Conservation (phyloP, 2,329 filamentous ascomycete genomes). For the Stagonosporopsis tanaceti region DNA sequence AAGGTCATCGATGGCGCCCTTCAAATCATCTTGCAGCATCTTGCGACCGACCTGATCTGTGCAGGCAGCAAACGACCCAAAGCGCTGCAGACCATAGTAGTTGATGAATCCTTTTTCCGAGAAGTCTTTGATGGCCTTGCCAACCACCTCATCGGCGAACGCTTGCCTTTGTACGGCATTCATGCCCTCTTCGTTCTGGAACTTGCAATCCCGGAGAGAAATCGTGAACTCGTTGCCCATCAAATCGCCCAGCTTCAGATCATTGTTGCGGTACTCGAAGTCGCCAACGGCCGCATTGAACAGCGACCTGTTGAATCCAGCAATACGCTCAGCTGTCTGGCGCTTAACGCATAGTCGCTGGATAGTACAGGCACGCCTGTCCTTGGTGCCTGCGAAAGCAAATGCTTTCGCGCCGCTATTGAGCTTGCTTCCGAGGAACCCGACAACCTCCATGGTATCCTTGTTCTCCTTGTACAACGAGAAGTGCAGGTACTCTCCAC, state of each 20-base stretch:
- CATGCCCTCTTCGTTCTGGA: constrained; percentile 57
- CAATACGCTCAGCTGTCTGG: constrained; percentile 68
- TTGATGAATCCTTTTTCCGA: constrained; percentile 86
- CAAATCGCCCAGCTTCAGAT: constrained; percentile 83
- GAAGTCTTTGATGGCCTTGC: constrained; percentile 71
- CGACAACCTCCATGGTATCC: constrained; percentile 91
- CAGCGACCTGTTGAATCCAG: constrained; percentile 67
- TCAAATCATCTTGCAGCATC: constrained; percentile 82
- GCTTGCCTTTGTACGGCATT: constrained; percentile 50
- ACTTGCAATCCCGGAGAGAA: constrained; percentile 83
- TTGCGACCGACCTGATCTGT: constrained; percentile 86
- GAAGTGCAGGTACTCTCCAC: constrained; percentile 87
- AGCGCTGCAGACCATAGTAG: constrained; percentile 97
- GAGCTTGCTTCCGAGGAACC: constrained; percentile 76
- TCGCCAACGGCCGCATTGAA: constrained; percentile 75
- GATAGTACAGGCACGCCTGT: constrained; percentile 83
- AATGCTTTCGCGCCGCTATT: constrained; percentile 74
- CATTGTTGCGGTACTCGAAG: constrained; percentile 76
- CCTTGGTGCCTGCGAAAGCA: constrained; percentile 89
- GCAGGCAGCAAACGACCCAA: constrained; percentile 85
- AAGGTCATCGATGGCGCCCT: constrained; percentile 80
- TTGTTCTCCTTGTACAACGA: constrained; percentile 96
- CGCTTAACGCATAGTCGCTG: constrained; percentile 78
- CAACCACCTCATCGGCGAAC: constrained; percentile 61
- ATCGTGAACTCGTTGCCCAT: constrained; percentile 92